phyloP scores from a whole-genome alignment of 768 basidiomycete species.

The Agaricus subrufescens region DNA sequence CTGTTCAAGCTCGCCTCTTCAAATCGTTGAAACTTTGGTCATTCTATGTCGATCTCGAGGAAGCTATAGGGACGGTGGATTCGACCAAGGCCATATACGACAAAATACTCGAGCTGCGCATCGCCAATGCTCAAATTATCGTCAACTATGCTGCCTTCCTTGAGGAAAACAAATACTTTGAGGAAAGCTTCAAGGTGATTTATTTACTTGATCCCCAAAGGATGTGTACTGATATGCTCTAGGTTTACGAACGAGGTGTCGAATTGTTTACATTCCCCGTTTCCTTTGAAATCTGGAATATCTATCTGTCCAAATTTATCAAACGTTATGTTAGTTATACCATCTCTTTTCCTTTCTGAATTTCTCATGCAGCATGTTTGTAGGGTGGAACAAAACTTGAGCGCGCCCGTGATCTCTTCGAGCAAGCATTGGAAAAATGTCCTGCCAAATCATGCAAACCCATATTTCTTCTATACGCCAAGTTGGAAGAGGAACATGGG shows the following conservation, averaged over 20 bases:
- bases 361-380: neutral
- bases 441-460: slow-evolving; percentile 94
- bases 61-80: slow-evolving; percentile 92
- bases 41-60: slow-evolving; percentile 96
- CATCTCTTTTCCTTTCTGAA: neutral
- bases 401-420: slow-evolving; percentile 94
- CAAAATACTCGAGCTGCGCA: slow-evolving; percentile 92
- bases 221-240: slow-evolving; percentile 8
- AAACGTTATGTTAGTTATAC: slow-evolving; percentile 82
- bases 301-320: slow-evolving; percentile 94
- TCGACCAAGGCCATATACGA: slow-evolving; percentile 92
- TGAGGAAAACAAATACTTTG: slow-evolving; percentile 97
- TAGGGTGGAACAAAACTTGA: slow-evolving; percentile 93
- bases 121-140: slow-evolving; percentile 97
- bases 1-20: slow-evolving; percentile 88
- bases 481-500: slow-evolving; percentile 92
- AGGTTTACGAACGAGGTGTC: slow-evolving; percentile 96
- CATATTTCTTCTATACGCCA: slow-evolving; percentile 93
- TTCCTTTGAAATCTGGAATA: slow-evolving; percentile 99
- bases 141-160: slow-evolving; percentile 96
- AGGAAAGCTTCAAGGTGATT: slow-evolving; percentile 92
- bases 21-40: slow-evolving; percentile 99
- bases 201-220: neutral
- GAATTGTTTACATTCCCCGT: slow-evolving; percentile 98
- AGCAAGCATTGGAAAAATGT: slow-evolving; percentile 95